These are phyloP conservation scores for Neurospora sp. DNA, from an alignment of 2,329 filamentous ascomycete species.

Conservation along the genomic window DNA sequence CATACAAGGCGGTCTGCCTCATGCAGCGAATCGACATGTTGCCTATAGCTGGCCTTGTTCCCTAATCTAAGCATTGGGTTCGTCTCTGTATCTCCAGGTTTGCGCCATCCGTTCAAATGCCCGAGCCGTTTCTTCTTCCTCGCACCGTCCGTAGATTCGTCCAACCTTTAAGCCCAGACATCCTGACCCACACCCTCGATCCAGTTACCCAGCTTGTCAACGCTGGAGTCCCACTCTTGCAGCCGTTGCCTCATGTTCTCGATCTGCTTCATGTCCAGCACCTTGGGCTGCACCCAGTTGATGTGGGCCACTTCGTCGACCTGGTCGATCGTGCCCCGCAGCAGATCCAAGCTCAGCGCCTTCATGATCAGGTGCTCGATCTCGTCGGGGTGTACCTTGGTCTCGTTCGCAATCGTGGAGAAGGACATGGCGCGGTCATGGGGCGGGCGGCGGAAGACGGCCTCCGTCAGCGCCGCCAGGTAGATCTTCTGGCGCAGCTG, in stretches of 20 bases:
- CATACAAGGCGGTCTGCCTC: not conserved
- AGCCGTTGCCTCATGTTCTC: conserved; percentile 80
- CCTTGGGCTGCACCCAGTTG: conserved; percentile 98
- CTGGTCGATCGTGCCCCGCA: conserved; percentile 91
- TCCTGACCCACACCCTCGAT: conserved; percentile 90
- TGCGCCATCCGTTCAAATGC: not conserved
- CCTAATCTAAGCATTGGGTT: conserved; percentile 7
- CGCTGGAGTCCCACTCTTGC: conserved; percentile 90
- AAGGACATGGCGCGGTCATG: conserved; percentile 96
- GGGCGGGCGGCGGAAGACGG: conserved; percentile 88
- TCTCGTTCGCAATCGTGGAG: conserved; percentile 77
- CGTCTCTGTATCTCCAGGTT: not conserved
- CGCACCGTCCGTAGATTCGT: not conserved
- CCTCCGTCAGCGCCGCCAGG: conserved; percentile 88
- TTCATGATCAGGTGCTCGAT: conserved; percentile 99
- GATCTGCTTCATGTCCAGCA: conserved; percentile 91
- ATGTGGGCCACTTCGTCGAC: conserved; percentile 90
- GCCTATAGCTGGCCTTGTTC: not conserved
- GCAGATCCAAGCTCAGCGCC: conserved; percentile 83
- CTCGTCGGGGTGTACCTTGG: conserved; percentile 80
- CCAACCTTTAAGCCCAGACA: conserved; percentile 51
- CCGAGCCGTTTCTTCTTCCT: not conserved
- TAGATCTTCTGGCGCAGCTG: conserved; percentile 98
- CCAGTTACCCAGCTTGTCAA: conserved; percentile 94
- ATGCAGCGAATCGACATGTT: not conserved